A percentile compares a stretch with the other conserved stretches of the same genome.
Conservation (phyloP, 495 filamentous ascomycete species). For the Penicillium bialowiezense region DNA sequence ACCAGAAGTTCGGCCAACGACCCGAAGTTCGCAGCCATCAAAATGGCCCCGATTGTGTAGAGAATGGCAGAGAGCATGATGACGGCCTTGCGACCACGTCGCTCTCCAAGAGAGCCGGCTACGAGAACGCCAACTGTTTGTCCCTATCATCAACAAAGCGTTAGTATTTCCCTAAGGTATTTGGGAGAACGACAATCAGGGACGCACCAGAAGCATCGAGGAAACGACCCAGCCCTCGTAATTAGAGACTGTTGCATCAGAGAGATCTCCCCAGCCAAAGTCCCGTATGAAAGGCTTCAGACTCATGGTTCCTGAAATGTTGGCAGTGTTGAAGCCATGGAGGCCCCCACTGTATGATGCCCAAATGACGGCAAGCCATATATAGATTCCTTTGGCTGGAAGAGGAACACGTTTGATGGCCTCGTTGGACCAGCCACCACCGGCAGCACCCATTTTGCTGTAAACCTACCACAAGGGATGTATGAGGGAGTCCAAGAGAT, state of each 20-base stretch:
- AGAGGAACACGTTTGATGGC: conserved; percentile 9
- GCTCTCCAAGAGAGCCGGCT: conserved; percentile 5
- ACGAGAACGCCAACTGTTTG: conserved; percentile 4
- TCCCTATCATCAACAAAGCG: not conserved
- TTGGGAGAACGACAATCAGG: not conserved
- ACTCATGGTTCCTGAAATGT: conserved; percentile 27
- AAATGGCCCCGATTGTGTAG: conserved; percentile 21
- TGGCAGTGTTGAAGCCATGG: conserved; percentile 26
- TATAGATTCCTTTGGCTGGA: conserved; percentile 11
- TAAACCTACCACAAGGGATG: too few species aligned
- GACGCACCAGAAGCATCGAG: conserved; percentile 21
- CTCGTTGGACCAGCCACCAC: conserved; percentile 7
- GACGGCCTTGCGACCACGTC: conserved; percentile 18
- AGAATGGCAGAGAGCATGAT: conserved; percentile 16
- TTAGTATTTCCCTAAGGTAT: too few species aligned
- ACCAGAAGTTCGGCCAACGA: conserved; percentile 46
- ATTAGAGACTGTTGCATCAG: conserved; percentile 8
- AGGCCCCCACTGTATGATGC: conserved; percentile 22
- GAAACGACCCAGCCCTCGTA: conserved; percentile 24
- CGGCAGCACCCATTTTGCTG: conserved; percentile 5
- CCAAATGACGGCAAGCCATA: conserved; percentile 25
- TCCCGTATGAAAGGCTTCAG: conserved; percentile 17
- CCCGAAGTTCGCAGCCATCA: conserved; percentile 25
- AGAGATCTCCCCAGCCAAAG: conserved; percentile 18
- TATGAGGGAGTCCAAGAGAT: too few species aligned